Conservation (phyloP, 768 basidiomycete genomes). For the Lentinula lateritia region DNA sequence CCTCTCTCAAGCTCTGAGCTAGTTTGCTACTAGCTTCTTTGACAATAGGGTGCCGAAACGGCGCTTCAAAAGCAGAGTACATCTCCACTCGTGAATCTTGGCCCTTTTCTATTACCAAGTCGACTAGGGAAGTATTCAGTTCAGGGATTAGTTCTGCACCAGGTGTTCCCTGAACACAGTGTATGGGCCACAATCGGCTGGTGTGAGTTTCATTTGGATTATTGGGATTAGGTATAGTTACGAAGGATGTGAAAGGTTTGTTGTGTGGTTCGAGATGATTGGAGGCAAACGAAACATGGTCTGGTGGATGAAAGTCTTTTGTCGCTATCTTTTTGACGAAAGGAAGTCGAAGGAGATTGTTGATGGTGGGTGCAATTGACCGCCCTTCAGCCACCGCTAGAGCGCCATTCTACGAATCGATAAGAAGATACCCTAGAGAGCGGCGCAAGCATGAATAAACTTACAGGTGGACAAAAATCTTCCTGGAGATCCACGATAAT, state of each 20-base stretch:
- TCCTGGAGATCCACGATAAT: conserved; percentile 78
- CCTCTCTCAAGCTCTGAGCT: conserved; percentile 18
- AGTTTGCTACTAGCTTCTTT: conserved; percentile 12
- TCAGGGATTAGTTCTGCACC: conserved; percentile 50
- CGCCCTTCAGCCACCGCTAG: conserved; percentile 64
- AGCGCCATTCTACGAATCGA: conserved; percentile 35
- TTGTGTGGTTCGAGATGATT: conserved; percentile 24
- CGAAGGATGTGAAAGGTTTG: conserved; percentile 16
- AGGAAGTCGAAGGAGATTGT: conserved; percentile 51
- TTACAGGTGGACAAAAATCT: conserved; percentile 55
- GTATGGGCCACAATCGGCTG: conserved; percentile 66
- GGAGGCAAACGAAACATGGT: conserved; percentile 68
- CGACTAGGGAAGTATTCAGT: conserved; percentile 23
- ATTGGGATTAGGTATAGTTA: conserved; percentile 25
- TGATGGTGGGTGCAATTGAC: conserved; percentile 50
- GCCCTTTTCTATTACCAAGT: conserved; percentile 25
- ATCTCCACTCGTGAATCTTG: conserved; percentile 50
- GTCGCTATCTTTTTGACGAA: conserved; percentile 49
- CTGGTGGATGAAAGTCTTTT: conserved; percentile 51
- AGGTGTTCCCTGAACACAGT: conserved; percentile 50
- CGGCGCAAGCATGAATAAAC: not conserved
- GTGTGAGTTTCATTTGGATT: conserved; percentile 24
- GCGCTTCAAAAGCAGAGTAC: conserved; percentile 60
- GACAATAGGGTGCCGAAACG: conserved; percentile 23
- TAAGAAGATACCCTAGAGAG: not conserved